Conservation (phyloP, 1,284 basidiomycete species). For the Ceratobasidium sp. region DNA sequence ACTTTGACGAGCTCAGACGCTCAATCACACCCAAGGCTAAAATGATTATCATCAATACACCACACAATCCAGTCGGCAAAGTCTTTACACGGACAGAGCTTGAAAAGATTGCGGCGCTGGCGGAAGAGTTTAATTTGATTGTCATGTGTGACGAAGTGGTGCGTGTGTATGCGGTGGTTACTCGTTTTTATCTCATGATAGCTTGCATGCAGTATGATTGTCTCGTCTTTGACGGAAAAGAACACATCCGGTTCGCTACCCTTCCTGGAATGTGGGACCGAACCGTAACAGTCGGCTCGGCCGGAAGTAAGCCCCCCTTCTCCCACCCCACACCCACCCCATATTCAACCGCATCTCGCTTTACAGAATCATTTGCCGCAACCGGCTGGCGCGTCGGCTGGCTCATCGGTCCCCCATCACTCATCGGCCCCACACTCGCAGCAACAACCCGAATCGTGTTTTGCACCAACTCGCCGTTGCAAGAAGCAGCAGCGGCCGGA, state of each 20-base stretch:
- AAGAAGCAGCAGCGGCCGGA: conserved; percentile 91
- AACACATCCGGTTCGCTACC: conserved; percentile 92
- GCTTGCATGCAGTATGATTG: conserved; percentile 82
- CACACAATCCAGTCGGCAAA: conserved; percentile 96
- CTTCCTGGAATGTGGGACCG: conserved; percentile 99
- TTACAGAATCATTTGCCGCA: conserved; percentile 93
- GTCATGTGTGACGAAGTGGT: conserved; percentile 98
- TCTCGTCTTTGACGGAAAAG: conserved; percentile 87
- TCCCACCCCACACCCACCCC: not conserved
- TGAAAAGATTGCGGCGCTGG: conserved; percentile 84
- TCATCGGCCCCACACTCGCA: conserved; percentile 88
- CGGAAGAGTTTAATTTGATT: conserved; percentile 92
- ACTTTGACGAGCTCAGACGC: conserved; percentile 86
- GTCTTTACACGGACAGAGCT: conserved; percentile 90
- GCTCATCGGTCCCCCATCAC: conserved; percentile 88
- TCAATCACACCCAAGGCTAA: conserved; percentile 90
- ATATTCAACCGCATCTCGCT: conserved; percentile 32
- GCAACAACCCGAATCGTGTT: conserved; percentile 96
- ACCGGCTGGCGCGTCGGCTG: conserved; percentile 99
- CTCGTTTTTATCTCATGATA: conserved; percentile 26
- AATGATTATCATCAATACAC: conserved; percentile 94
- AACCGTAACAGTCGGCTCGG: conserved; percentile 85
- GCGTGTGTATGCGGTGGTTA: conserved; percentile 54
- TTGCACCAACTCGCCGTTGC: conserved; percentile 90
- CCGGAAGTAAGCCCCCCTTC: conserved; percentile 70